Percentiles rank a stretch among this genome's conserved stretches.
These are phyloP conservation scores for Mycena sanguinolenta DNA, from an alignment of 768 basidiomycete species.

Conservation along the genomic window DNA sequence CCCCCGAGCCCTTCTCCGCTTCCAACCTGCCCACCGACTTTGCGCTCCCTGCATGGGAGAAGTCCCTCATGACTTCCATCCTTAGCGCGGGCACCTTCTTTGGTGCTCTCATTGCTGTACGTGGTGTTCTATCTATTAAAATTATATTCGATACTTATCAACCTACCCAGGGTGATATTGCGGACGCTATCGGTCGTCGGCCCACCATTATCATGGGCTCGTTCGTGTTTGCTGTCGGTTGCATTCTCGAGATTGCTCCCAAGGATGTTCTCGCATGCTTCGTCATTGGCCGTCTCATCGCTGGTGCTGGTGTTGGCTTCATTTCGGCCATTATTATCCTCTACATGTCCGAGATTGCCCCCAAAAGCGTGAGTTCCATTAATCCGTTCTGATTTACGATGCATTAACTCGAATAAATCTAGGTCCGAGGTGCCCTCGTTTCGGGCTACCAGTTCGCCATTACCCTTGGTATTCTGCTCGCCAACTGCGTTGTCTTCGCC, in stretches of 20 bases:
- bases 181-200: conserved; percentile 68
- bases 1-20: background rate
- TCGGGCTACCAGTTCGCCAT: conserved; percentile 79
- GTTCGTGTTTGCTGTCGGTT: conserved; percentile 71
- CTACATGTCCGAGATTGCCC: conserved; percentile 56
- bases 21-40: conserved; percentile 41
- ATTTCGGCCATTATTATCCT: conserved; percentile 73
- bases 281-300: conserved; percentile 78
- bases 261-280: conserved; percentile 34
- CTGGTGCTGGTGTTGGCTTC: conserved; percentile 85
- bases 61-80: conserved; percentile 69
- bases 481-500: conserved; percentile 75
- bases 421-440: conserved; percentile 82
- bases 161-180: conserved; percentile 6
- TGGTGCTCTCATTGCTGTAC: conserved; percentile 67
- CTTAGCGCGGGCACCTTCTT: conserved; percentile 91
- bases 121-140: conserved; percentile 41
- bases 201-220: conserved; percentile 77
- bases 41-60: conserved; percentile 60
- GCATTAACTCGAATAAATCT: conserved; percentile 56
- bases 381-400: background rate
- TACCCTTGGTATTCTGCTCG: conserved; percentile 83
- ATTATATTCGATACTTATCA: background rate
- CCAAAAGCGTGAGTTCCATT: conserved; percentile 44
- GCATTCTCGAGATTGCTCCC: conserved; percentile 74